These are phyloP conservation scores for Clarkia xantiana DNA, from an alignment of 345 rosid species.

Conservation along the genomic window DNA sequence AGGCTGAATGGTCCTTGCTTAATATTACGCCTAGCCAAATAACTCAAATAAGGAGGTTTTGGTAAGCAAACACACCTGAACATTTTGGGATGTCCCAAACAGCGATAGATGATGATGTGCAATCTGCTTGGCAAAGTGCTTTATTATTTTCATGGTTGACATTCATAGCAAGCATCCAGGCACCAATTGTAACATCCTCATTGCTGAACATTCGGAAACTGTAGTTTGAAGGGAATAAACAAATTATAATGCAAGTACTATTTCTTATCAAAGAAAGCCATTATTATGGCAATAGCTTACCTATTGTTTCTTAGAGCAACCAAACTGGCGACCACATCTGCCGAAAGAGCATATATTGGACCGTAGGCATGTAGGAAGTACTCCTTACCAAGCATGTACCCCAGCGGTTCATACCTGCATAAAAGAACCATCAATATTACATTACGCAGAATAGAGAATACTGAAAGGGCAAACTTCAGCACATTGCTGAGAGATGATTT, in stretches of 20 bases:
- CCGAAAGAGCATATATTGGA: conserved; percentile 84
- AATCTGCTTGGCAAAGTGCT: conserved; percentile 60
- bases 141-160: conserved; percentile 79
- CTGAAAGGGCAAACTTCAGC: no score
- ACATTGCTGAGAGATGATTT: no score
- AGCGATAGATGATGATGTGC: conserved; percentile 59
- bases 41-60: no score
- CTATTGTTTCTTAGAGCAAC: conserved; percentile 69
- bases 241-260: conserved; percentile 6
- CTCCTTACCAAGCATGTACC: conserved; percentile 66
- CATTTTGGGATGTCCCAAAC: conserved; percentile 95
- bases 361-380: conserved; percentile 97
- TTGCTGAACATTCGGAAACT: conserved; percentile 98
- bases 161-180: conserved; percentile 99
- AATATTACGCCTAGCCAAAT: no score
- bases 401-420: conserved; percentile 82
- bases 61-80: conserved; percentile 38
- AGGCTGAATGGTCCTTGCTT: no score
- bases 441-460: no score
- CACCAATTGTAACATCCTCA: conserved; percentile 89
- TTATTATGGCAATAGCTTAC: no score
- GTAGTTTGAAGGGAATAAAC: no score
- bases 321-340: conserved; percentile 77
- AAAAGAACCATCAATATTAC: no score
- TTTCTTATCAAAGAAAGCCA: no score